Conservation (phyloP, 495 filamentous ascomycete genomes). For the Penicillium cataractarum region DNA sequence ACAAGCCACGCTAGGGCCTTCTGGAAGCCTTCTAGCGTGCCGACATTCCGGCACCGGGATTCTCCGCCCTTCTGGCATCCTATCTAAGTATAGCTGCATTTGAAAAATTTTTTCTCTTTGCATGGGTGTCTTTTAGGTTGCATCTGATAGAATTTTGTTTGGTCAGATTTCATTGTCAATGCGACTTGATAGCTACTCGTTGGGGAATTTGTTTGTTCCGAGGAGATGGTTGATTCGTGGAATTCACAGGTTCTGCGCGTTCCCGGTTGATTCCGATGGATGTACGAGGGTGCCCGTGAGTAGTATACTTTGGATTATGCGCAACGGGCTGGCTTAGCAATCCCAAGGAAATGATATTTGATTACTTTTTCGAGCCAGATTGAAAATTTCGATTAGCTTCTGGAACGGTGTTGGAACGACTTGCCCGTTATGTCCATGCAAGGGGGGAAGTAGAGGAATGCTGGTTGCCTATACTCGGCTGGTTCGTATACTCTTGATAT, state of each 20-base stretch:
- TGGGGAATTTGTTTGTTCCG: background rate
- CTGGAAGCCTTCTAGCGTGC: conserved; percentile 26
- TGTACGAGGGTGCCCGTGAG: background rate
- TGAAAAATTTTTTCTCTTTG: background rate
- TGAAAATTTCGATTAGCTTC: background rate
- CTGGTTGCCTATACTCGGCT: background rate
- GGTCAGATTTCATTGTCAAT: background rate
- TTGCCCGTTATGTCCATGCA: background rate
- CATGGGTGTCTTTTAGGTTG: conserved; percentile 2
- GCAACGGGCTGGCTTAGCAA: background rate
- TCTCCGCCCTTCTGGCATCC: conserved; percentile 12
- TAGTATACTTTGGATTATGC: background rate
- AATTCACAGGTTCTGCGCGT: background rate
- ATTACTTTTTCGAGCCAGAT: background rate
- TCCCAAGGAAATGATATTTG: background rate
- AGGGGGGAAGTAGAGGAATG: background rate
- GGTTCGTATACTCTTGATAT: background rate
- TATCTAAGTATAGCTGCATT: conserved; percentile 5
- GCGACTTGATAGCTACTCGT: background rate
- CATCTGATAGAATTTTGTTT: background rate
- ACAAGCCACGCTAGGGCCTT: conserved; percentile 17
- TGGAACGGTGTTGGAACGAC: background rate
- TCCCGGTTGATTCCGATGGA: conserved; percentile 1
- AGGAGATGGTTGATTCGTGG: conserved; percentile 3
- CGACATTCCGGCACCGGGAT: conserved; percentile 24